These are phyloP conservation scores for Teratosphaeria destructans DNA, from an alignment of 2,329 filamentous ascomycete genomes.

Conservation along the genomic window DNA sequence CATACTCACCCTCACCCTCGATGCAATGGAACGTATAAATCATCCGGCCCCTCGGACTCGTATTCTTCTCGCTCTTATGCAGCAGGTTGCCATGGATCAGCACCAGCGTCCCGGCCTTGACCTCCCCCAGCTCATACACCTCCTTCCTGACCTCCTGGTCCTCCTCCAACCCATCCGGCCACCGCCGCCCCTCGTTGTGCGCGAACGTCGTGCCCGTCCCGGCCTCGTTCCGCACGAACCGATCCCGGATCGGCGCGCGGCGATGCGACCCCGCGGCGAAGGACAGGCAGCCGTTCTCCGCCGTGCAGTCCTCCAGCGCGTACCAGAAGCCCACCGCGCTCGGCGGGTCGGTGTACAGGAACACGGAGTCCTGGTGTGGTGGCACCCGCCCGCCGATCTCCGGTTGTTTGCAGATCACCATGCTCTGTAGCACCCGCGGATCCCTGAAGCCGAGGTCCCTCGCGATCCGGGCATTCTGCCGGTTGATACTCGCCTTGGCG, in stretches of 20 bases:
- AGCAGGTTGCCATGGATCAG: slow-evolving; percentile 91
- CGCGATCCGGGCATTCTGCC: slow-evolving; percentile 54
- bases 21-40: slow-evolving; percentile 98
- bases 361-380: slow-evolving; percentile 85
- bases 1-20: slow-evolving; percentile 70
- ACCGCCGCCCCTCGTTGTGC: slow-evolving; percentile 54
- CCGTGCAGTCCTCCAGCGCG: slow-evolving; percentile 82
- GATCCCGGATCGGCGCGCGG: slow-evolving; percentile 56
- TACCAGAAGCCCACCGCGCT: slow-evolving; percentile 96
- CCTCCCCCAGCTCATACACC: slow-evolving; percentile 69
- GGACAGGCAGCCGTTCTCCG: slow-evolving; percentile 77
- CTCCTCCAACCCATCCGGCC: slow-evolving; percentile 29
- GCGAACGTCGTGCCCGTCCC: slow-evolving; percentile 49
- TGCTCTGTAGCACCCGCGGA: slow-evolving; percentile 75
- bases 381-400: slow-evolving; percentile 89
- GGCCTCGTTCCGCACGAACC: slow-evolving; percentile 60
- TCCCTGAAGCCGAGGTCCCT: slow-evolving; percentile 62
- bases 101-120: slow-evolving; percentile 82
- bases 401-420: slow-evolving; percentile 98
- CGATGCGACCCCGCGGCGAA: slow-evolving; percentile 77
- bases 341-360: slow-evolving; percentile 81
- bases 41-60: slow-evolving; percentile 73
- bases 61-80: slow-evolving; percentile 93
- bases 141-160: slow-evolving; percentile 35
- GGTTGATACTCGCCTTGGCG: slow-evolving; percentile 43